These are phyloP conservation scores for Debaryomycetaceae sp. DNA, from an alignment of 1,139 yeast species.

Conservation along the genomic window DNA sequence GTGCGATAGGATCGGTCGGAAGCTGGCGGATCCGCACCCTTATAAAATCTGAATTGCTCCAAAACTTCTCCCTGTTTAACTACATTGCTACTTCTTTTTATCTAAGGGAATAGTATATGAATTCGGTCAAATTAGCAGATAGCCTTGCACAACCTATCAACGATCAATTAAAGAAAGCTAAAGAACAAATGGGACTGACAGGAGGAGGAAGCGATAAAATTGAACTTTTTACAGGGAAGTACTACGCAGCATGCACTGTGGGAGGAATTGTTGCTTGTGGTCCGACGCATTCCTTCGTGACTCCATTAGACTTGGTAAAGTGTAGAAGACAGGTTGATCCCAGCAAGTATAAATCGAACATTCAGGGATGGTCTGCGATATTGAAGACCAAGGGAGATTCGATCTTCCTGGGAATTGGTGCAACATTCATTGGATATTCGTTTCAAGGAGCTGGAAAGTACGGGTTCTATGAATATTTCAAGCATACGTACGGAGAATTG, in stretches of 20 bases:
- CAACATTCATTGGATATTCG: conserved; percentile 87
- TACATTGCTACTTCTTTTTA: not conserved
- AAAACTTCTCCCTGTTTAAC: not conserved
- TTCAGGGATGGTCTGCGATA: conserved; percentile 76
- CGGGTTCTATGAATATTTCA: conserved; percentile 89
- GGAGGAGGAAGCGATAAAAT: conserved; percentile 24
- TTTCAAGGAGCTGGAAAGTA: conserved; percentile 96
- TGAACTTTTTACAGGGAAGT: conserved; percentile 62
- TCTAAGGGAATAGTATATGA: conserved; percentile 2
- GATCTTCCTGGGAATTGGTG: conserved; percentile 82
- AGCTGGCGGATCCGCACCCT: not conserved
- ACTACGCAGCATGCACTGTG: conserved; percentile 77
- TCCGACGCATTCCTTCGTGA: conserved; percentile 88
- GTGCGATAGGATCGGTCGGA: too few species aligned
- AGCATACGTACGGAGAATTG: conserved; percentile 65
- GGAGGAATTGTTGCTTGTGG: conserved; percentile 96
- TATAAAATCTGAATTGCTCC: not conserved
- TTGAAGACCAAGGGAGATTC: conserved; percentile 74
- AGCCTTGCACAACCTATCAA: conserved; percentile 30
- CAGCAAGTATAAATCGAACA: conserved; percentile 63
- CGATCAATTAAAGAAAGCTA: conserved; percentile 21
- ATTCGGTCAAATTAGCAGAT: conserved; percentile 24
- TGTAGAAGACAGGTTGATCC: conserved; percentile 88
- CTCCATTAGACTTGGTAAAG: conserved; percentile 90
- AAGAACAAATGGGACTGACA: conserved; percentile 10